Percentiles rank a stretch among this genome's conserved stretches.
Conservation (phyloP, 169 alveolate genomes). For the Cryptosporidium xiaoi region DNA sequence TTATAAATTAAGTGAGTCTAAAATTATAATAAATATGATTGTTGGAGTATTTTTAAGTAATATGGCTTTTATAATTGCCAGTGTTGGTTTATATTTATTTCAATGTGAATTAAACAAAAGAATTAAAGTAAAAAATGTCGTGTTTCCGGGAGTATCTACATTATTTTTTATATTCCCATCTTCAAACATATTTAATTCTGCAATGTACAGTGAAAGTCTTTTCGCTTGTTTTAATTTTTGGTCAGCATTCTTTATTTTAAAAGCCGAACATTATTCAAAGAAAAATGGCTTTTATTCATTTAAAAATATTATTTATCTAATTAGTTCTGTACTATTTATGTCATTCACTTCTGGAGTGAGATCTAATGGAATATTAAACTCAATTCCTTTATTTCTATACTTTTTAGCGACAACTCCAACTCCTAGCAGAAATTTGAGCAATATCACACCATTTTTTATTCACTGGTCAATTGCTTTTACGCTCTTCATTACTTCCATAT, state of each 20-base stretch:
- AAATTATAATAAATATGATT: constrained; percentile 1
- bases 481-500: neutral
- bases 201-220: constrained; percentile 67
- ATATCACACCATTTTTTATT: neutral
- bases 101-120: constrained; percentile 20
- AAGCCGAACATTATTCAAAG: constrained; percentile 22
- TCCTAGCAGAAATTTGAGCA: neutral
- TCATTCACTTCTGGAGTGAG: constrained; percentile 41
- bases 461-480: constrained; percentile 50
- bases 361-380: constrained; percentile 53
- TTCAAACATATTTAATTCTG: constrained; percentile 54
- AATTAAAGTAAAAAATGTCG: constrained; percentile 3
- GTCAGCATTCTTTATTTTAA: constrained; percentile 41
- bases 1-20: neutral
- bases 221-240: constrained; percentile 43
- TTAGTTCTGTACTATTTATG: constrained; percentile 3
- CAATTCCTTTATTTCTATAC: constrained; percentile 47
- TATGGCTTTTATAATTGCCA: constrained; percentile 32
- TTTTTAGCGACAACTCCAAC: constrained; percentile 17
- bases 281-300: constrained; percentile 21
- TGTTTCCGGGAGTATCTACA: constrained; percentile 56
- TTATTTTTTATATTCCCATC: constrained; percentile 47
- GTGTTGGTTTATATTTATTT: constrained; percentile 43
- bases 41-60: constrained; percentile 31
- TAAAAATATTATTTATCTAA: constrained; percentile 9